These are phyloP conservation scores for Globisporangium paroecandrum DNA, from an alignment of 352 stramenopile species.

Conservation along the genomic window DNA sequence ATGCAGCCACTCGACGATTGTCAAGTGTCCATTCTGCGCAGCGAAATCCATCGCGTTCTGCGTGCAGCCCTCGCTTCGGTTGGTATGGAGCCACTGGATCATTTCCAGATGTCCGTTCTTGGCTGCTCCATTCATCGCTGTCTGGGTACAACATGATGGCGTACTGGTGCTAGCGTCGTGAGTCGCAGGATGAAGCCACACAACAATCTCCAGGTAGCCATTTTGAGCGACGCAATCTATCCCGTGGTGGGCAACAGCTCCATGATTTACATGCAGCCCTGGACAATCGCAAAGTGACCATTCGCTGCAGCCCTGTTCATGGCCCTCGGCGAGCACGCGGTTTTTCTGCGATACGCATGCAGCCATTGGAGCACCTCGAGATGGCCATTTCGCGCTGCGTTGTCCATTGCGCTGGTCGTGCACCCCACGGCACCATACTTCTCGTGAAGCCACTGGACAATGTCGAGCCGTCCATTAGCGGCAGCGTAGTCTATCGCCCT, in stretches of 20 bases:
- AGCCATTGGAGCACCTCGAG: neutral
- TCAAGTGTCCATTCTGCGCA: neutral
- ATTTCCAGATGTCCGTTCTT: neutral
- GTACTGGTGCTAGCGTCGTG: neutral
- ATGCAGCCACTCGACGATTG: constrained; percentile 72
- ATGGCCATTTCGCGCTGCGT: neutral
- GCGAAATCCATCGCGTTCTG: neutral
- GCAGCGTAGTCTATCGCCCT: neutral
- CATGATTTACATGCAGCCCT: neutral
- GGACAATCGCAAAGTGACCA: neutral
- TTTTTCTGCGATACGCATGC: neutral
- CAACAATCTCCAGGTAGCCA: neutral
- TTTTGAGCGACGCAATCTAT: neutral
- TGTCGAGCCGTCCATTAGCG: neutral
- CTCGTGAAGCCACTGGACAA: neutral
- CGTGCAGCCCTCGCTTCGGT: neutral
- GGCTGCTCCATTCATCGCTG: neutral
- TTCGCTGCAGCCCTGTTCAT: neutral
- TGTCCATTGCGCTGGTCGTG: neutral
- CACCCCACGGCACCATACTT: neutral
- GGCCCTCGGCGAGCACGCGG: neutral
- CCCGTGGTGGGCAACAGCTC: neutral
- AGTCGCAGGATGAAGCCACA: neutral
- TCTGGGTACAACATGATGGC: neutral
- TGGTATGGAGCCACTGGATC: neutral